Base-by-base conservation (phyloP, 306 rosid species). In the Macrotyloma uniflorum region DNA sequence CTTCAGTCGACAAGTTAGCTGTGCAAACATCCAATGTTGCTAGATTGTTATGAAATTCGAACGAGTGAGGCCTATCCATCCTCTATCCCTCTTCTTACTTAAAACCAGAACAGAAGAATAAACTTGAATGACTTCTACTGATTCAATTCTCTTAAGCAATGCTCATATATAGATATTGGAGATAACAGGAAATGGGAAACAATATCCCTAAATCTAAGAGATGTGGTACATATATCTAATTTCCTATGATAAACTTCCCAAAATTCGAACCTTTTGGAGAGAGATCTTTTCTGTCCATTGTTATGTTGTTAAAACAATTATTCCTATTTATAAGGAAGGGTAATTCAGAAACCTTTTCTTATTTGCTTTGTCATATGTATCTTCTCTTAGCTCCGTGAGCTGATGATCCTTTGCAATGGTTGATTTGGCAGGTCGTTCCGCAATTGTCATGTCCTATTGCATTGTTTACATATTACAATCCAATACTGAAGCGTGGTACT, bases 401-500 rank as follows among this genome's bases (percentile, higher is more conserved):
- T 43, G 50, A 24, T 74, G 40, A 70, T 72, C 50, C 42, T 78
- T 58, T 16, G 75, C 28, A 23, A 28, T 80, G 83, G 49, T 40
- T 78, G 75, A 70, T 64, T 84, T 79, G 40, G 57, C 85, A 92
- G 98, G 98, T 95, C 77, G 79, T 88, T 85, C 98, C 98, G 1
- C 88, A 91, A 32, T 61, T 95, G 72, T 89, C 98, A 65, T 89
- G 91, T 80, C 98, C 98, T 26, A 71, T 95, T 82, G 93, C 98
- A 38, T 71, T 95, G 65, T 95, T 95, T 78, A 2, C 98, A 11
- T 95, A 95, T 75, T 95, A 95, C 86, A 92, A 95, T 85, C 97
- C 97, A 4, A 92, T 94, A 84, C 88, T 94, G 79, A 94, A 86
- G 91, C 96, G 95, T 45, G 98, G 98, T 40, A 80, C 89, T 42